Base-by-base conservation (phyloP, 75 land plant genomes). In the Azolla pinnata region DNA sequence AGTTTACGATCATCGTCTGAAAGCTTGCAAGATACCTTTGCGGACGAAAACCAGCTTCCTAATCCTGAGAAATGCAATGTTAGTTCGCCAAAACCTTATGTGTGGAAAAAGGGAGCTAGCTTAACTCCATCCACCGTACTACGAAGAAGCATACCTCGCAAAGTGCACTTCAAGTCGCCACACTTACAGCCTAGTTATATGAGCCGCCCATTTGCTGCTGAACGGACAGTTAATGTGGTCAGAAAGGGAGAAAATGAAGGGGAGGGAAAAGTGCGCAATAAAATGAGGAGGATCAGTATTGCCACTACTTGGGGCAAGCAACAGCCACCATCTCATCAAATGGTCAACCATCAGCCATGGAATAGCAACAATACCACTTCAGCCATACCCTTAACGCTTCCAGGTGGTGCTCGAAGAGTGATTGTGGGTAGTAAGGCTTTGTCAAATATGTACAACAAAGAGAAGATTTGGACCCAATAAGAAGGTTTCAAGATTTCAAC, bases 131-230 rank as follows among this genome's bases (percentile, higher is more conserved):
- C 54, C 27, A 52, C 54, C 2, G 54, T 52, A 24, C 29, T 52
- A 2, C 24, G 54, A 25, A 26, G 54, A 26, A 52, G 54, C 14
- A 52, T 52, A 52, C 54, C 54, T 21, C 54, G 54, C 2, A 52
- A 52, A 52, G 27, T 52, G 12, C 54, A 52, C 54, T 52, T 52
- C 54, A 52, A 25, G 14, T 52, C 54, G 24, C 54, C 54, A 2
- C 54, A 52, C 27, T 24, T 52, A 9, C 54, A 52, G 54, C 54
- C 54, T 23, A 52, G 29, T 14, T 52, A 52, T 24, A 19, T 52
- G 2, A 52, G 27, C 16, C 29, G n/a, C n/a, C n/a, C n/a, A n/a
- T n/a, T n/a, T 24, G 54, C 2, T 3, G 51, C 42, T 8, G 18
- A 18, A 20, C 9, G 51, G 18, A 18, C 3, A 8, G 19, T 8